phyloP scores from a whole-genome alignment of 345 rosid species.

The Dimocarpus longan region DNA sequence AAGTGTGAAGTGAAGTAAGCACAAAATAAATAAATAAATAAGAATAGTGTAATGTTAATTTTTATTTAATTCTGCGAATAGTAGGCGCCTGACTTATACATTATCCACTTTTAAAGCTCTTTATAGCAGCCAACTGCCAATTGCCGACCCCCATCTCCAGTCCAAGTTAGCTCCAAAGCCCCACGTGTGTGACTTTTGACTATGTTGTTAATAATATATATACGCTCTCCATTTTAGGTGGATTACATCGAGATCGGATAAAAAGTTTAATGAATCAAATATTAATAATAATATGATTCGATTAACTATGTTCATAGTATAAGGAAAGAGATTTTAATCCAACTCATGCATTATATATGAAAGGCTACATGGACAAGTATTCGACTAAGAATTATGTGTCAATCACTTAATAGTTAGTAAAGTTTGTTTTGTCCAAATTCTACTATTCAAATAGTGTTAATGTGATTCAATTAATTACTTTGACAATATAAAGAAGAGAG shows the following conservation, averaged over 20 bases:
- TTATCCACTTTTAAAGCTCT: not conserved
- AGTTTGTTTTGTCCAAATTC: no score
- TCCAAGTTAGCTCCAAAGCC: not conserved
- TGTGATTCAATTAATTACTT: no score
- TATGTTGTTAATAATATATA: no score
- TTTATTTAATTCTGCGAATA: not conserved
- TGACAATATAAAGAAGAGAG: no score
- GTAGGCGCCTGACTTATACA: constrained; percentile 15
- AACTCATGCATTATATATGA: not conserved
- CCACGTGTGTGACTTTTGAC: not conserved
- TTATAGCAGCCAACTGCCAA: not conserved
- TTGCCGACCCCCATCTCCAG: no score
- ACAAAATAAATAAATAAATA: no score
- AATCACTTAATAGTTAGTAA: no score
- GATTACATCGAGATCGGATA: not conserved
- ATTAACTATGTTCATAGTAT: no score
- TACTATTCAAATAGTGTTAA: no score
- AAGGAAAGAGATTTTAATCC: not conserved
- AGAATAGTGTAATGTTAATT: not conserved
- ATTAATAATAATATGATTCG: no score
- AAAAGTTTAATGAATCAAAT: no score
- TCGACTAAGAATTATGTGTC: not conserved
- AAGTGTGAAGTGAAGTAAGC: constrained; percentile 16
- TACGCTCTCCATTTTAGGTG: not conserved
- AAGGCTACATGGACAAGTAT: no score